phyloP scores from a whole-genome alignment of 2,329 filamentous ascomycete species.

The Sporothrix phasma region DNA sequence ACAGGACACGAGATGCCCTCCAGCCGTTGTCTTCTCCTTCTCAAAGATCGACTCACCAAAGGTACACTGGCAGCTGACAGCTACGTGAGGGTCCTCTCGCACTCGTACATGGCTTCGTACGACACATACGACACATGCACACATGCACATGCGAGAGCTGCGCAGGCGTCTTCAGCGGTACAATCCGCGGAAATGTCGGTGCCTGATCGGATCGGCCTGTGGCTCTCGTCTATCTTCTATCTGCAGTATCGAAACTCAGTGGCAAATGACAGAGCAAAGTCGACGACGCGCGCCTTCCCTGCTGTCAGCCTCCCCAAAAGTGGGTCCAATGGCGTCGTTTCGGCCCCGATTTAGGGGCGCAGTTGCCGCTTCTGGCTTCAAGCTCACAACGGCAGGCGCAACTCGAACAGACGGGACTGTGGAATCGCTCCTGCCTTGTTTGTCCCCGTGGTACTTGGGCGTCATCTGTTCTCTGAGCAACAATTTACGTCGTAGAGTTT shows the following conservation, averaged over 20 bases:
- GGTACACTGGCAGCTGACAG: background rate
- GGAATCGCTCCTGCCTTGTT: background rate
- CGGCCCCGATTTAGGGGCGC: background rate
- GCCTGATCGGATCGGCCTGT: slow-evolving; percentile 5
- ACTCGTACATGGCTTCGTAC: background rate
- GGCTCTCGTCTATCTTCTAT: background rate
- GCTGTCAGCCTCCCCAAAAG: background rate
- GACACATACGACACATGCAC: background rate
- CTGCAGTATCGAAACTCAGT: background rate
- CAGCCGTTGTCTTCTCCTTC: no score
- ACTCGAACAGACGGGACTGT: background rate
- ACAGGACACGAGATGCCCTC: no score
- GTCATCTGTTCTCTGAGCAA: background rate
- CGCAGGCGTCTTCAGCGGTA: no score
- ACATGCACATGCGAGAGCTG: no score
- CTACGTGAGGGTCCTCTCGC: no score
- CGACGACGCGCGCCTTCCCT: background rate
- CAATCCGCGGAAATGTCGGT: background rate
- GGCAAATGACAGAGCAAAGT: background rate
- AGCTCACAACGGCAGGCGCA: background rate
- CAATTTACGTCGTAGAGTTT: no score
- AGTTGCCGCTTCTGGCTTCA: background rate
- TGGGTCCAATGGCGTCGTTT: background rate
- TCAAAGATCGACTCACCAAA: no score
- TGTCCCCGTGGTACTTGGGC: background rate